Percentiles rank a stretch among this genome's conserved stretches.
phyloP scores from a whole-genome alignment of 345 rosid genomes.

The Hypericum perforatum region DNA sequence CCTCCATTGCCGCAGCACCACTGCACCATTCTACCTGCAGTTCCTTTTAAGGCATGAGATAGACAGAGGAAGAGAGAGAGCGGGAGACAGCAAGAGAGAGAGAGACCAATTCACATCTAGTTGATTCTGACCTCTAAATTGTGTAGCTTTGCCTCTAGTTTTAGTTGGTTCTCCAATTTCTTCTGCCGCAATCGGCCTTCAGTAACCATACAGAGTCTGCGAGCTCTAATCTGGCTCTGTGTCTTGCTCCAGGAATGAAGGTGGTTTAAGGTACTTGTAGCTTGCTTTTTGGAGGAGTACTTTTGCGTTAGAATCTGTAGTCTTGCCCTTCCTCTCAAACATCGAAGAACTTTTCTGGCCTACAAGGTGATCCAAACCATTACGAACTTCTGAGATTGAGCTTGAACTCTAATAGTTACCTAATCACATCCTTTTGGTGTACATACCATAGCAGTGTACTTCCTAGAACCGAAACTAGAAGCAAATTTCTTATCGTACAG shows the following conservation, averaged over 20 bases:
- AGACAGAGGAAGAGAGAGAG: too few species aligned
- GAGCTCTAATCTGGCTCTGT: conserved; percentile 58
- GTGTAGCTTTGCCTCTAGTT: conserved; percentile 90
- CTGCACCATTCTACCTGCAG: conserved; percentile 94
- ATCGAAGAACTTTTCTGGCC: conserved; percentile 68
- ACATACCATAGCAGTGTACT: too few species aligned
- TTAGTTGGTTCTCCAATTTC: conserved; percentile 79
- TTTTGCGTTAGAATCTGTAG: conserved; percentile 39
- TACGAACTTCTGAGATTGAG: too few species aligned
- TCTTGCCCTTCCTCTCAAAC: conserved; percentile 51
- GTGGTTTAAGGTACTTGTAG: conserved; percentile 41
- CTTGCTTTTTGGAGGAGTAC: conserved; percentile 52
- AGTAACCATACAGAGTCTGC: conserved; percentile 70
- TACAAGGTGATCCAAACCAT: conserved; percentile 19
- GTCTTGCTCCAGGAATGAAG: conserved; percentile 85
- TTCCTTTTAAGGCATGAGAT: too few species aligned
- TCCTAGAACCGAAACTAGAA: too few species aligned
- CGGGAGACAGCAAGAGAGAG: too few species aligned
- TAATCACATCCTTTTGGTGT: too few species aligned
- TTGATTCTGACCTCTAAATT: too few species aligned
- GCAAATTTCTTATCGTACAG: too few species aligned
- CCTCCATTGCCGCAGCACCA: conserved; percentile 71
- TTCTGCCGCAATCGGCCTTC: conserved; percentile 69
- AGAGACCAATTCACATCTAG: too few species aligned
- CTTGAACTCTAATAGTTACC: too few species aligned